A percentile compares a stretch with the other conserved stretches of the same genome.
phyloP scores from a whole-genome alignment of 2,329 filamentous ascomycete genomes.

The Aureobasidium sp. region DNA sequence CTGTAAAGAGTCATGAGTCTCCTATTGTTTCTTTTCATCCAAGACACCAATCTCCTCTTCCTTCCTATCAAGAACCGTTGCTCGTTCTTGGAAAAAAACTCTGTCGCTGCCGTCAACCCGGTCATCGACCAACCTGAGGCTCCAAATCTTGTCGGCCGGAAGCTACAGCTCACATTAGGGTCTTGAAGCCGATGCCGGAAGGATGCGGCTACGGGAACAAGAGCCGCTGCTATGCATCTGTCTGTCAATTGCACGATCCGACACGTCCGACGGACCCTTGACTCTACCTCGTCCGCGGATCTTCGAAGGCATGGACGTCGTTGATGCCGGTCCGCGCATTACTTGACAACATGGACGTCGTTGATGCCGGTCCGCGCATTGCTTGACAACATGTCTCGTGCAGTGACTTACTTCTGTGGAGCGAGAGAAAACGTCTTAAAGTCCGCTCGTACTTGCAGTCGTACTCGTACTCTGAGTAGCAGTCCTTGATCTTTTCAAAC shows the following conservation, averaged over 20 bases:
- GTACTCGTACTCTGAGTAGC: too few relatives aligned
- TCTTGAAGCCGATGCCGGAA: background rate
- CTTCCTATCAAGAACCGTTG: background rate
- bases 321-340: too few relatives aligned
- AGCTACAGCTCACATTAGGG: background rate
- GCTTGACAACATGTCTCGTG: too few relatives aligned
- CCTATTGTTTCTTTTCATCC: background rate
- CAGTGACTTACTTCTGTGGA: too few relatives aligned
- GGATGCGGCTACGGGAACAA: background rate
- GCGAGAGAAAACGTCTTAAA: too few relatives aligned
- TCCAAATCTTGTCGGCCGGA: background rate
- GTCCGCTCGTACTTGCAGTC: too few relatives aligned
- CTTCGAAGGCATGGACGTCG: too few relatives aligned
- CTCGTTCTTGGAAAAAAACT: background rate
- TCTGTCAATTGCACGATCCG: background rate
- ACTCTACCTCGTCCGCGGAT: too few relatives aligned
- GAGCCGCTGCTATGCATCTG: background rate
- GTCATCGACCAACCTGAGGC: background rate
- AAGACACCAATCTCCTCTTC: background rate
- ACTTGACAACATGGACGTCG: too few relatives aligned
- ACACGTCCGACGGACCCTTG: background rate
- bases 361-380: too few relatives aligned
- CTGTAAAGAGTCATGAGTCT: constrained; percentile 7
- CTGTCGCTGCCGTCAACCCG: background rate
- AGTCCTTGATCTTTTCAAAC: too few relatives aligned